A percentile compares a stretch with the other conserved stretches of the same genome.
phyloP scores from a whole-genome alignment of 2,329 filamentous ascomycete genomes.

The Epichloe glyceriae region DNA sequence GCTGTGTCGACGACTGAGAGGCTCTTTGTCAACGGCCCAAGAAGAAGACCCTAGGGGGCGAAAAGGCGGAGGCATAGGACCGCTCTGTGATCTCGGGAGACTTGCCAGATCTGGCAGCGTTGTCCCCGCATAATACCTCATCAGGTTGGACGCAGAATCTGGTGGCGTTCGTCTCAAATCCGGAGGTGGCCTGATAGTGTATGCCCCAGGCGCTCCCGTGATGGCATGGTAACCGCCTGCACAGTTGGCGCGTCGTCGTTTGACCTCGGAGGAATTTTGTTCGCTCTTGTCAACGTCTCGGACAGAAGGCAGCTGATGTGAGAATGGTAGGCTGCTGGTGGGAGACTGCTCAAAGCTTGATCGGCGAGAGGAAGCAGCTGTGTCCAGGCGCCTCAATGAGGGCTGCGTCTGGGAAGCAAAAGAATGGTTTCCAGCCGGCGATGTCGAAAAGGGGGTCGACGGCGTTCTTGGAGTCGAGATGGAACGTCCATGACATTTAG shows the following conservation, averaged over 20 bases:
- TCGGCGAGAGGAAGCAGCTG: conserved; percentile 13
- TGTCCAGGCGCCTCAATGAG: conserved; percentile 11
- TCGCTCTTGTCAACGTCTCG: conserved; percentile 25
- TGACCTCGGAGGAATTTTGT: conserved; percentile 36
- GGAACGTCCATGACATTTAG: conserved; percentile 58
- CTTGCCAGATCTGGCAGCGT: conserved; percentile 18
- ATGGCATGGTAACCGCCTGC: conserved; percentile 20
- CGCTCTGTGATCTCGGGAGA: conserved; percentile 20
- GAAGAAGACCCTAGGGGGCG: conserved; percentile 23
- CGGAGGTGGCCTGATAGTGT: conserved; percentile 5
- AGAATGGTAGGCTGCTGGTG: conserved; percentile 11
- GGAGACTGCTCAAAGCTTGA: conserved; percentile 16
- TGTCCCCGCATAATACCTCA: conserved; percentile 13
- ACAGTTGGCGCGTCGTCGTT: conserved; percentile 48
- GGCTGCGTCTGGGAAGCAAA: conserved; percentile 11
- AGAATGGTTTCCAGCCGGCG: conserved; percentile 17
- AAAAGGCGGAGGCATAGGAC: conserved; percentile 43
- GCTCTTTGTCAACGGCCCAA: conserved; percentile 18
- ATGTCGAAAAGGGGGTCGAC: conserved; percentile 30
- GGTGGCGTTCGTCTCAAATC: conserved; percentile 11
- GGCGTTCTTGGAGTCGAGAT: conserved; percentile 51
- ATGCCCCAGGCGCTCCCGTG: conserved; percentile 5
- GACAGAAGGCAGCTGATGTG: conserved; percentile 11
- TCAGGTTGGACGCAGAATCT: conserved; percentile 9
- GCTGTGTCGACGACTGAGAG: conserved; percentile 26